Conservation (phyloP, 2,329 filamentous ascomycete species). For the Xylariaceae sp. region DNA sequence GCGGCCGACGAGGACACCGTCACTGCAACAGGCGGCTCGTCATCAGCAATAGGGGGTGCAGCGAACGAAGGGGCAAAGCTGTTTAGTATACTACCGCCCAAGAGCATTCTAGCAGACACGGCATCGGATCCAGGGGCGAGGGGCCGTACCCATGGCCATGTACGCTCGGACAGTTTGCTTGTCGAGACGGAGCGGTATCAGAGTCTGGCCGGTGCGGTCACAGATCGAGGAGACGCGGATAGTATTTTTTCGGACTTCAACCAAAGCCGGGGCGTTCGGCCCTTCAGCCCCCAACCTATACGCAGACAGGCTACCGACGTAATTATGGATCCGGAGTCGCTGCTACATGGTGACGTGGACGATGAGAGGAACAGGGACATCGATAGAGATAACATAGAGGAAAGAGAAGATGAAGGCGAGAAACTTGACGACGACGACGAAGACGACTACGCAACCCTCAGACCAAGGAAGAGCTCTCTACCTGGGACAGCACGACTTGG, state of each 20-base stretch:
- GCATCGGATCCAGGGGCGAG: conserved; percentile 45
- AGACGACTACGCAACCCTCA: not conserved
- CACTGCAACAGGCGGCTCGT: conserved; percentile 28
- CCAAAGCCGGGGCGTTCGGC: conserved; percentile 58
- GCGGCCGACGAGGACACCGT: conserved; percentile 48
- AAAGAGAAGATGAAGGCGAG: conserved; percentile 3
- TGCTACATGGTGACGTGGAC: conserved; percentile 30
- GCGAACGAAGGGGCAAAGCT: conserved; percentile 53
- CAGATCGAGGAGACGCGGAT: conserved; percentile 53
- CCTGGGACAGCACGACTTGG: too few relatives aligned
- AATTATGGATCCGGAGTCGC: conserved; percentile 42
- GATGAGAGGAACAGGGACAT: conserved; percentile 8
- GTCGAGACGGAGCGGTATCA: conserved; percentile 60
- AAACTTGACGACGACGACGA: conserved; percentile 23
- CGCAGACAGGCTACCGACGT: conserved; percentile 40
- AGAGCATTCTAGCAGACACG: conserved; percentile 65
- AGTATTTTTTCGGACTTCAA: conserved; percentile 63
- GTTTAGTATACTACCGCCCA: conserved; percentile 68
- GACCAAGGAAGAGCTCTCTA: not conserved
- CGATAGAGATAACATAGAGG: conserved; percentile 22
- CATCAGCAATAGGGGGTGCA: conserved; percentile 39
- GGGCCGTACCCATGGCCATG: conserved; percentile 41
- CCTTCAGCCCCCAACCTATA: conserved; percentile 64
- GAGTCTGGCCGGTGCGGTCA: conserved; percentile 58
- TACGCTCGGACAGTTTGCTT: conserved; percentile 61